phyloP scores from a whole-genome alignment of 2,329 filamentous ascomycete species.

The Orbilia quercus region DNA sequence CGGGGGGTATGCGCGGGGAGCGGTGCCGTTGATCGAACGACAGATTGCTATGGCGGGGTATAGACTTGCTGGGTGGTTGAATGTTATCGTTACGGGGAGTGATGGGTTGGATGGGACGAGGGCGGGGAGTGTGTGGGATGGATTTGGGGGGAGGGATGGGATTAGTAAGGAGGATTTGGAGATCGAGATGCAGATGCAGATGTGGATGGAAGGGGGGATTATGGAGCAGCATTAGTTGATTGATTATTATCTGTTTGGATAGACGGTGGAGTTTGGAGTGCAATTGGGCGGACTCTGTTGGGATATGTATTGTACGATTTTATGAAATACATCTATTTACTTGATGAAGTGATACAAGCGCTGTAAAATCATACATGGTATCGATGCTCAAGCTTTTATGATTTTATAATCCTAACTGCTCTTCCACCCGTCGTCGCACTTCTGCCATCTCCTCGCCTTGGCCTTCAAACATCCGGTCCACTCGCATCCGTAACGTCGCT shows the following conservation, averaged over 20 bases:
- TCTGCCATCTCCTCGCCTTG: constrained; percentile 53
- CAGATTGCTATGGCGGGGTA: constrained; percentile 77
- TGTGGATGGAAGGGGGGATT: constrained; percentile 17
- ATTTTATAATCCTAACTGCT: constrained; percentile 35
- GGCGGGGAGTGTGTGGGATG: background rate
- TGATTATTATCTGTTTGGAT: background rate
- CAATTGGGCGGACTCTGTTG: no score
- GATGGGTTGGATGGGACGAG: constrained; percentile 48
- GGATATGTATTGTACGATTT: background rate
- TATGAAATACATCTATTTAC: background rate
- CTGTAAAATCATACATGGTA: no score
- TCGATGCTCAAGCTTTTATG: background rate
- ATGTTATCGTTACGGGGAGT: constrained; percentile 67
- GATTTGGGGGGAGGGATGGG: background rate
- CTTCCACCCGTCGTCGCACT: constrained; percentile 43
- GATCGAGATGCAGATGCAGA: constrained; percentile 20
- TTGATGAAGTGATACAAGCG: no score
- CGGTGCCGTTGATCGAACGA: constrained; percentile 73
- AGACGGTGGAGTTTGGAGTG: no score
- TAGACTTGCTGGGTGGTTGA: constrained; percentile 75
- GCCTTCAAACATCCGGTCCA: constrained; percentile 55
- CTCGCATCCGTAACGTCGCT: constrained; percentile 27
- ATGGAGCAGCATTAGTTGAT: constrained; percentile 22
- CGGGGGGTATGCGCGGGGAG: constrained; percentile 73
- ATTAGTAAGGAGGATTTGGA: constrained; percentile 12